Evolutionary conservation across 768 basidiomycete genomes (phyloP), one percentile per base, ranked within the genome.

Genomic region (Pisolithus marmoratus): DNA sequence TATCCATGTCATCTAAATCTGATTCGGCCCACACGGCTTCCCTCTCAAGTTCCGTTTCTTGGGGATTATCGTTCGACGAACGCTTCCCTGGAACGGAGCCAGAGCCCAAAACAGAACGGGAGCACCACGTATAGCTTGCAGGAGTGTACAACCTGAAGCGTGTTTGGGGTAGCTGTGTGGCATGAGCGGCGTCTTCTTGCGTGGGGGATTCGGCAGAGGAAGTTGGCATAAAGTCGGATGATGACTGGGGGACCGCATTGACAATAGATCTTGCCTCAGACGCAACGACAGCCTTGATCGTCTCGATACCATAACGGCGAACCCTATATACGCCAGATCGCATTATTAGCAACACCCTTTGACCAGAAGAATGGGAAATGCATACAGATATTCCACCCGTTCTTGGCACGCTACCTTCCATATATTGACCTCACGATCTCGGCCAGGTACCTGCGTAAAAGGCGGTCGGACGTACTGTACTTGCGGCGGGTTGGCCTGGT

Each of bases 371-470:
- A 50, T 37, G 51, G 40, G 15, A 26, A 51, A 55, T 23, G 65
- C 66, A 57, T 41, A 67, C 66, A 67, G 45, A 54, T 54, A 67
- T 49, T 67, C 66, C 54, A 67, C 66, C 41, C 66, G 63, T 54
- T 67, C 66, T 54, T 69, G 66, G 46, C 66, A 67, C 14, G 66
- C 66, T 15, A 67, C 56, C 54, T 67, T 67, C 66, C 66, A 67
- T 47, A 67, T 67, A 50, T 67, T 67, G 58, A 69, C 61, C 42
- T 67, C 66, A 20, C 66, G 58, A 59, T 69, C 67, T 24, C 66
- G 67, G 49, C 59, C 62, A 45, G 63, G 57, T 26, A 58, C 58
- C 17, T 67, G 67, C 46, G 53, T 52, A 15, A 58, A 62, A 22
- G 62, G 62, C 15, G 60, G 64, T 19, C 62, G 60, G 50, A 64